Evolutionary conservation across 1,139 yeast species (phyloP).

Genomic region (Geotrichum candidum): DNA sequence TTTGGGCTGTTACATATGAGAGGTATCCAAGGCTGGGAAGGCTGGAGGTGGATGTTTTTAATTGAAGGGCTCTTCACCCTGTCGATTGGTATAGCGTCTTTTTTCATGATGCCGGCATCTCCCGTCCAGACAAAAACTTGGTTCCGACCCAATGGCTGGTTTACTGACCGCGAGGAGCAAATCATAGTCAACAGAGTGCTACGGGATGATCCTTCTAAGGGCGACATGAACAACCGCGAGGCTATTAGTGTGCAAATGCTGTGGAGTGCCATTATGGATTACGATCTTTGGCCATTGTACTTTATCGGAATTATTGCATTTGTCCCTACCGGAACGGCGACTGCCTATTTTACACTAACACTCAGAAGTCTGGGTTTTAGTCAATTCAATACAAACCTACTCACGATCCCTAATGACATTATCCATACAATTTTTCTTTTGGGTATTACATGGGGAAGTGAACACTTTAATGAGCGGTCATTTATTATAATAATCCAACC

Average conservation of each 20-base stretch:
- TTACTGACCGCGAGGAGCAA: conserved; percentile 53
- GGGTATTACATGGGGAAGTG: conserved; percentile 40
- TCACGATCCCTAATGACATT: conserved; percentile 47
- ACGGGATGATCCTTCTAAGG: conserved; percentile 64
- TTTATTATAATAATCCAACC: conserved; percentile 33
- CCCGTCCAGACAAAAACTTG: conserved; percentile 49
- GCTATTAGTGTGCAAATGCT: conserved; percentile 42
- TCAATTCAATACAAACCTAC: conserved; percentile 49
- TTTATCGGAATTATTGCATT: conserved; percentile 46
- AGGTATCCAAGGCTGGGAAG: conserved; percentile 38
- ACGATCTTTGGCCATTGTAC: conserved; percentile 57
- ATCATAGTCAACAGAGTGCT: conserved; percentile 57
- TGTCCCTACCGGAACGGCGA: conserved; percentile 39
- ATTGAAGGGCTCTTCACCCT: conserved; percentile 59
- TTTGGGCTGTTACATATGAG: conserved; percentile 42
- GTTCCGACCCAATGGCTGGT: conserved; percentile 56
- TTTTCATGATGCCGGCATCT: conserved; percentile 56
- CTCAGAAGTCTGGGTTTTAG: conserved; percentile 50
- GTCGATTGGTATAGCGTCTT: conserved; percentile 47
- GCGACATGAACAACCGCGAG: conserved; percentile 62
- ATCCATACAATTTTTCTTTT: conserved; percentile 40
- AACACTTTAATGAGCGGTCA: conserved; percentile 37
- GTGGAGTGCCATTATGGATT: conserved; percentile 43
- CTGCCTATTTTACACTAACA: conserved; percentile 47
- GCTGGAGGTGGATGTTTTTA: conserved; percentile 64